Evolutionary conservation across 129 eudicot genomes (phyloP).

Genomic region (Calendula officinalis): DNA sequence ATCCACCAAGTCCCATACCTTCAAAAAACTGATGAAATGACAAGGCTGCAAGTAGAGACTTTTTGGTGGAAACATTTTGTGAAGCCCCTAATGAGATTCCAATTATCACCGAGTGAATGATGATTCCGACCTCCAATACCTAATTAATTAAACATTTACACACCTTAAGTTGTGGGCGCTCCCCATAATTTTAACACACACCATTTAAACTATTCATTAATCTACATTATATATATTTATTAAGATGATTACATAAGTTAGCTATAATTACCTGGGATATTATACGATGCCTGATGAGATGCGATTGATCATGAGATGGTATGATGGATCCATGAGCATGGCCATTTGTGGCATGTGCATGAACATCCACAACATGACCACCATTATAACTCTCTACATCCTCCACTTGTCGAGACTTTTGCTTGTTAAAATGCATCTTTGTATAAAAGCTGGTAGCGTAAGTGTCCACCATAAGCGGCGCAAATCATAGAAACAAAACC

Average conservation of each 20-base stretch:
- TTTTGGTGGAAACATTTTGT: conserved; percentile 47
- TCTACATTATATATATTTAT: too few relatives aligned
- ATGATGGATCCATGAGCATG: conserved; percentile 54
- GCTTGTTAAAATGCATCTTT: conserved; percentile 44
- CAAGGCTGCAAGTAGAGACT: conserved; percentile 65
- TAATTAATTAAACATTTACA: conserved; percentile 1
- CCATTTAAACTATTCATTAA: too few relatives aligned
- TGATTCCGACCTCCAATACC: conserved; percentile 78
- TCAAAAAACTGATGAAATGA: conserved; percentile 85
- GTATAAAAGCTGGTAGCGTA: conserved; percentile 55
- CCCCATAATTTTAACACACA: too few relatives aligned
- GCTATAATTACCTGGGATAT: conserved; percentile 40
- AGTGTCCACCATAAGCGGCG: conserved; percentile 58
- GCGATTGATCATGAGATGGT: conserved; percentile 26
- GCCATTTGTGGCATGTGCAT: conserved; percentile 60
- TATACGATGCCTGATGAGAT: conserved; percentile 59
- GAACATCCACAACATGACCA: conserved; percentile 34
- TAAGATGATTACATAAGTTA: too few relatives aligned
- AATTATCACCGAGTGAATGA: conserved; percentile 69
- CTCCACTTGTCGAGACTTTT: conserved; percentile 22
- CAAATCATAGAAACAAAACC: conserved; percentile 63
- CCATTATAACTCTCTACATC: conserved; percentile 28
- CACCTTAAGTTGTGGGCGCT: too few relatives aligned
- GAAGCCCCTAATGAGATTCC: conserved; percentile 76
- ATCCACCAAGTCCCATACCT: conserved; percentile 87